Base-by-base conservation (phyloP, 176 grass and related monocot genomes). In the barley (Hordeum vulgare) region DNA sequence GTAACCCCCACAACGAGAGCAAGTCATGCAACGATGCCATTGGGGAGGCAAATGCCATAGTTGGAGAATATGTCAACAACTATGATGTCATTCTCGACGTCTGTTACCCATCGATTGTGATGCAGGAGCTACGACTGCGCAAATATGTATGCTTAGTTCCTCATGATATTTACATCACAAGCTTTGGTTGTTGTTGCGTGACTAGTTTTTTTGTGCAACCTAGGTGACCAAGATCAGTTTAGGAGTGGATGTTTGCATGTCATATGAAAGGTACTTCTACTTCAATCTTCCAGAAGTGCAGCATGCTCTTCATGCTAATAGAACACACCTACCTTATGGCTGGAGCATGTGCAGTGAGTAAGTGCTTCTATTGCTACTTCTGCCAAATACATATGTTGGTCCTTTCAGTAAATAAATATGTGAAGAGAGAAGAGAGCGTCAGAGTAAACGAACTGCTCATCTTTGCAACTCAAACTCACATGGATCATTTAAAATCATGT, bases 281-380 rank as follows among this genome's bases (percentile, higher is more conserved):
- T 96, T 96, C 71, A 99, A 94, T 58, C 87, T 96, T 66, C 96
- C 91, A 67, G 91, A 99, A 89, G 96, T 99, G 66, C 96, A 99
- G 86, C 80, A 75, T 25, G 93, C 96, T 75, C 85, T 99, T 11
- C 91, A 99, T 90, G 96, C 96, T 54, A 99, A 99, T 51, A 88
- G 91, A 76, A 99, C 96, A 9, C 90, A 87, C 54, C 81, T 99
- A 86, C 89, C 89, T 4, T 96, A 96, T 80, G 67, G 83, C 7
- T 99, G 96, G 96, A 79, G 85, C 89, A 99, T 96, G 93, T 99
- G 96, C 78, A 99, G 96, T 41, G 85, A 83, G 96, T 99, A 92
- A 90, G 96, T 84, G 57, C 41, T 82, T 81, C 28, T 28, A 33
- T 44, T 54, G 11, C 33, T n/a, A 72, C 57, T 44, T 41, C 2